Evolutionary conservation across 73 alveolate genomes (phyloP).

Genomic region (Tetrahymena malaccensis): DNA sequence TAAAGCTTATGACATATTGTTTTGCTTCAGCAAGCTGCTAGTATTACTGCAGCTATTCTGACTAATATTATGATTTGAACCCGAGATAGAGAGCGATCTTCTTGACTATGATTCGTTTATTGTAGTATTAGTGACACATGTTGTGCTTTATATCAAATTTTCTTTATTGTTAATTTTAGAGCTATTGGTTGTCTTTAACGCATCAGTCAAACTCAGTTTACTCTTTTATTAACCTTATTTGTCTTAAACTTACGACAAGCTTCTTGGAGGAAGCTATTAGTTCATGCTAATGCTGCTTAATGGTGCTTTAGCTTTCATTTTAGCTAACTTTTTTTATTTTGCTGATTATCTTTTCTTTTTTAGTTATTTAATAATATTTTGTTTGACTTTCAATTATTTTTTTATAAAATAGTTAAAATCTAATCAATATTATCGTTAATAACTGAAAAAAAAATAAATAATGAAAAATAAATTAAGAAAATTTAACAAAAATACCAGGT

Average conservation of each 20-base stretch:
- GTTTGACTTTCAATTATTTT: neutral
- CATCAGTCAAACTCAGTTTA: neutral
- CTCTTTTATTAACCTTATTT: neutral
- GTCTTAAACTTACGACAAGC: neutral
- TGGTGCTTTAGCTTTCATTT: neutral
- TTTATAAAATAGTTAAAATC: neutral
- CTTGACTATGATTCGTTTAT: neutral
- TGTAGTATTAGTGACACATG: neutral
- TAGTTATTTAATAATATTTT: neutral
- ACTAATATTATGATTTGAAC: neutral
- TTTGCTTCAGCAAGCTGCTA: neutral
- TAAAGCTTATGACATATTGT: neutral
- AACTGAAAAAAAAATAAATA: neutral
- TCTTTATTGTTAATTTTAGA: neutral
- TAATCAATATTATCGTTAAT: neutral
- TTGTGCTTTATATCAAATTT: neutral
- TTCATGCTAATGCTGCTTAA: neutral
- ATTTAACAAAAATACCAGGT: no score
- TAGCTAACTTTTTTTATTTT: neutral
- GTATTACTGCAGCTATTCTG: neutral
- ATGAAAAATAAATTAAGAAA: neutral
- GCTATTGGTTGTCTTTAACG: neutral
- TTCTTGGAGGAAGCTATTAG: neutral
- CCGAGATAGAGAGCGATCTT: neutral
- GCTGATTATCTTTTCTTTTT: neutral